Conservation (phyloP, 768 basidiomycete species). For the Scleroderma bovista region DNA sequence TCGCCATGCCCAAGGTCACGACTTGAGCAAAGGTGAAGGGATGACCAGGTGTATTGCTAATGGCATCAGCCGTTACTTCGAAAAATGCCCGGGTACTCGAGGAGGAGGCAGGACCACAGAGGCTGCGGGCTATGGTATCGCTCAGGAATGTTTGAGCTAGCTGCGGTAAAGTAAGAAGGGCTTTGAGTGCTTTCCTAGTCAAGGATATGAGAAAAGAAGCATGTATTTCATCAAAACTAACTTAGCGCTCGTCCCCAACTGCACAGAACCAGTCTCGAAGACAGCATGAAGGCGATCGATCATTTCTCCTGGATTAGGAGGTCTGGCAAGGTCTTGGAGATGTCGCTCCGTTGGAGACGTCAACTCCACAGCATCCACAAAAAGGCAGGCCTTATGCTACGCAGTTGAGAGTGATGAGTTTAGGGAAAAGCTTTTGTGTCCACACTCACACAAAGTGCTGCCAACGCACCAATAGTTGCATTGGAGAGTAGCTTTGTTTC, state of each 20-base stretch:
- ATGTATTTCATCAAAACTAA: constrained; percentile 33
- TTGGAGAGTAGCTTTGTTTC: constrained; percentile 71
- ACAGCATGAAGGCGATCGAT: constrained; percentile 69
- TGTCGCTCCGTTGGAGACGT: constrained; percentile 60
- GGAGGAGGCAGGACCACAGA: constrained; percentile 50
- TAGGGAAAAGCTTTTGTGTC: not conserved
- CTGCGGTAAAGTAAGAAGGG: constrained; percentile 55
- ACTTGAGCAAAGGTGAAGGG: constrained; percentile 70
- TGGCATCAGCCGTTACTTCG: constrained; percentile 67
- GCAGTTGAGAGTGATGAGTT: not conserved
- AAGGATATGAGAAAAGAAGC: constrained; percentile 4
- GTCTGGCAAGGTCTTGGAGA: constrained; percentile 44
- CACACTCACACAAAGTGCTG: constrained; percentile 77
- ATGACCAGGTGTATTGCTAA: constrained; percentile 49
- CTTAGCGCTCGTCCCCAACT: constrained; percentile 57
- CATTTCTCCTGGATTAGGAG: constrained; percentile 46
- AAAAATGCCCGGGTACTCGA: constrained; percentile 67
- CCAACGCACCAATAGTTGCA: constrained; percentile 81
- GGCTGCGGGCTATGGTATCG: constrained; percentile 64
- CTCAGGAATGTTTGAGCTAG: constrained; percentile 52
- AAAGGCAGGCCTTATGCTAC: constrained; percentile 77
- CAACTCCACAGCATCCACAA: constrained; percentile 46
- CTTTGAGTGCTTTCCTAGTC: constrained; percentile 68
- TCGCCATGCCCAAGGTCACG: constrained; percentile 74
- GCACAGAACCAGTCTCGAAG: constrained; percentile 51